A percentile compares a stretch with the other conserved stretches of the same genome.
Conservation (phyloP, 139 green algal genomes). For the Pycnococcus provasolii region DNA sequence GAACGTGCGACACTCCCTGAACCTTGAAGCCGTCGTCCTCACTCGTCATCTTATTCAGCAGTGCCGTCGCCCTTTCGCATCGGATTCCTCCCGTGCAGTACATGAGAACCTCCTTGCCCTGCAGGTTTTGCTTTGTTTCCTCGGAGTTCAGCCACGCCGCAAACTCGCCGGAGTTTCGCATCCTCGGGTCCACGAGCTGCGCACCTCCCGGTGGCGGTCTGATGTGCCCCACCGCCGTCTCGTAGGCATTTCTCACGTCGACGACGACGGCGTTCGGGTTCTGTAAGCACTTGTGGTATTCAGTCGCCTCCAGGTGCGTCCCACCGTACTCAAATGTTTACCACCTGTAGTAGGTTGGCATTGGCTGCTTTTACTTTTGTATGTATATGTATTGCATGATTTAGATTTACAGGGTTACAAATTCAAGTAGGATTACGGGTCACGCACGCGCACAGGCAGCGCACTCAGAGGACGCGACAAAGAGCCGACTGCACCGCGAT, state of each 20-base stretch:
- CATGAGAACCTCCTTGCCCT: conserved; percentile 26
- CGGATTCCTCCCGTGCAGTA: conserved; percentile 31
- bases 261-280: conserved; percentile 20
- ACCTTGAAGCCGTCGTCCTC: background rate
- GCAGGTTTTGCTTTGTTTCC: conserved; percentile 19
- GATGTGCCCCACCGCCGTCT: conserved; percentile 17
- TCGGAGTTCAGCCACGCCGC: conserved; percentile 14
- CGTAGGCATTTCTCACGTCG: conserved; percentile 23
- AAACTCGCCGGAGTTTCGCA: conserved; percentile 23
- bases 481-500: too few relatives aligned
- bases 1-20: conserved; percentile 4
- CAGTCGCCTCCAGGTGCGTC: conserved; percentile 16
- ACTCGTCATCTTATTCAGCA: conserved; percentile 10
- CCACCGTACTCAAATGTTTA: background rate
- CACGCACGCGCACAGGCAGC: too few relatives aligned
- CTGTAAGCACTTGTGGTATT: conserved; percentile 19
- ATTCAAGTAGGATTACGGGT: too few relatives aligned
- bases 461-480: too few relatives aligned
- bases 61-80: conserved; percentile 19
- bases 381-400: too few relatives aligned
- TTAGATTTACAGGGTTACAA: too few relatives aligned
- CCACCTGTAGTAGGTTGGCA: too few relatives aligned
- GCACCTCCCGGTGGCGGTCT: conserved; percentile 10
- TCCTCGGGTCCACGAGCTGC: conserved; percentile 20
- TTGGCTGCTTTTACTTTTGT: too few relatives aligned